Base-by-base conservation (phyloP, 768 basidiomycete species). In the Punctularia strigosozonata region DNA sequence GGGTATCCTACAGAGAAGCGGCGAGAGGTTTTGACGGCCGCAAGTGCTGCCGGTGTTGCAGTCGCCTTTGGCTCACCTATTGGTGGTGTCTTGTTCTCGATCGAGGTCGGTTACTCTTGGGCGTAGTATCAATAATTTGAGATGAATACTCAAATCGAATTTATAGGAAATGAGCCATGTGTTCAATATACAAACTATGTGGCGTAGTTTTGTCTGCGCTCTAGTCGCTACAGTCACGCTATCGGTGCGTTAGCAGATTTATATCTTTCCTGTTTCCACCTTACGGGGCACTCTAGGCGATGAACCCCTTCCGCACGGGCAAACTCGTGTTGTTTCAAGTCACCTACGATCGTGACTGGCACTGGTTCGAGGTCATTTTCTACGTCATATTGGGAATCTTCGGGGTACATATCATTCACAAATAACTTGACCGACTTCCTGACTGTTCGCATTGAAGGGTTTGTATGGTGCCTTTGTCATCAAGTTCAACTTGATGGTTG, bases 41-140 rank as follows among this genome's bases (percentile, higher is more conserved):
- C 91, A 1, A 95, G 90, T 55, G 95, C 95, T 6, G 94, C 95
- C 3, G 95, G 95, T 5, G 95, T 99, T 0, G 95, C 94, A 1
- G 95, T 98, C 19, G 95, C 95, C 17, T 99, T 99, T 54, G 95
- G 94, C 43, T 87, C 92, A 2, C 95, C 95, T 1, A 98, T 99
- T 28, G 95, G 92, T 13, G 95, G 95, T 8, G 95, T 99, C 1
- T 56, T 99, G 15, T 99, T 99, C 54, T 94, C 94, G 13, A 91
- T 99, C 46, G 95, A 99, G 71, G 89, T 87, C 46, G n/a, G 33
- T 18, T 26, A 4, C 24, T 35, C n/a, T n/a, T n/a, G n/a, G n/a
- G n/a, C n/a, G n/a, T n/a, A n/a, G n/a, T n/a, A n/a, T n/a, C 15
- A 14, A 4, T 15, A 7, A 43, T 19, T 30, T 24, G 3, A 33